A percentile compares a stretch with the other conserved stretches of the same genome.
Evolutionary conservation across 495 filamentous ascomycete species (phyloP).

Genomic region (Hyaloscypha finlandica): DNA sequence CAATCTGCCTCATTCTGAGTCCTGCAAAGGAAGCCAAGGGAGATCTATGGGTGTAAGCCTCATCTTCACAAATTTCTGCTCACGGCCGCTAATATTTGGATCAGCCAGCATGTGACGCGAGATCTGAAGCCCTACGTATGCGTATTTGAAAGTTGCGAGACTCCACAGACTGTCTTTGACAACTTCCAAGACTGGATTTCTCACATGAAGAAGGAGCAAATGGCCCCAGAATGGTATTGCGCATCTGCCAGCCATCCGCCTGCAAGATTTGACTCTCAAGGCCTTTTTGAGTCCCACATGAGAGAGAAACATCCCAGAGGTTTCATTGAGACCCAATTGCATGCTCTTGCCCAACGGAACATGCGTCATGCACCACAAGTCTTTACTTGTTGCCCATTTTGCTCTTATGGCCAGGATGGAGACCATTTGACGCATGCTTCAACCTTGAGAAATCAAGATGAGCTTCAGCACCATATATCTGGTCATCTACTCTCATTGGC

Average conservation of each 20-base stretch:
- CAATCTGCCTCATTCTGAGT: conserved; percentile 10
- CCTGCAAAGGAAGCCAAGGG: conserved; percentile 8
- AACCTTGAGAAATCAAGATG: conserved; percentile 1
- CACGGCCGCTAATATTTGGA: background rate
- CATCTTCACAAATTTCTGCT: conserved; percentile 3
- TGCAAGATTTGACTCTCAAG: conserved; percentile 1
- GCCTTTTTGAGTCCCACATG: conserved; percentile 2
- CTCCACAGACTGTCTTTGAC: conserved; percentile 1
- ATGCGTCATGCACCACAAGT: background rate
- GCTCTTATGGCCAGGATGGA: conserved; percentile 1
- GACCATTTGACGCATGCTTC: conserved; percentile 1
- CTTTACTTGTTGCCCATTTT: conserved; percentile 3
- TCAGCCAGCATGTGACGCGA: conserved; percentile 1
- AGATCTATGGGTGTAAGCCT: conserved; percentile 9
- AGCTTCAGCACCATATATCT: conserved; percentile 3
- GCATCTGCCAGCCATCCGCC: conserved; percentile 1
- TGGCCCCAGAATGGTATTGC: conserved; percentile 2
- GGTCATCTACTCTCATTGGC: background rate
- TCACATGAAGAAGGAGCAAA: conserved; percentile 1
- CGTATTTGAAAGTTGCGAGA: background rate
- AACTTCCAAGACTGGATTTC: background rate
- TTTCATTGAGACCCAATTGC: background rate
- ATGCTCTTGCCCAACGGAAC: background rate
- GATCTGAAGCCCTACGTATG: conserved; percentile 2
- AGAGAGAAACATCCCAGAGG: conserved; percentile 1